These are phyloP conservation scores for Monilinia fructigena DNA, from an alignment of 2,329 filamentous ascomycete species.

Conservation along the genomic window DNA sequence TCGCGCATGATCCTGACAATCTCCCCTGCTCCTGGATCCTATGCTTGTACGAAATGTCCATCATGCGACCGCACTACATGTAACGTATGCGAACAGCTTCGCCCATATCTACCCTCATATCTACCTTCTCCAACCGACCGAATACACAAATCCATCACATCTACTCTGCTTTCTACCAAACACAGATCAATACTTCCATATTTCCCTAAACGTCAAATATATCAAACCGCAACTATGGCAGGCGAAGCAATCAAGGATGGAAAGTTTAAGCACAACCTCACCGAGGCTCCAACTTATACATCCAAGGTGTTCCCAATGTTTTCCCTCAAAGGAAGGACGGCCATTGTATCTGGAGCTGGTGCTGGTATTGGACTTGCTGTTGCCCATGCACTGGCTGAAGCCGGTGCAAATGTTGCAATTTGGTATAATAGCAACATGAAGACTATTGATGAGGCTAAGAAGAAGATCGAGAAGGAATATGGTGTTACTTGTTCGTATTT, in stretches of 20 bases:
- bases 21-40: neutral
- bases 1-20: neutral
- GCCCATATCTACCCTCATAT: neutral
- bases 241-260: conserved; percentile 40
- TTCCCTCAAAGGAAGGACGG: conserved; percentile 53
- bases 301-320: conserved; percentile 63
- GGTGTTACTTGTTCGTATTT: conserved; percentile 61
- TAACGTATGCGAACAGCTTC: neutral
- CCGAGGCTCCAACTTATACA: conserved; percentile 43
- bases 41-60: neutral
- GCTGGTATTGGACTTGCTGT: conserved; percentile 49
- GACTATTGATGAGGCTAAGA: conserved; percentile 58
- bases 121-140: neutral
- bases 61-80: too few relatives aligned
- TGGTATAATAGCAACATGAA: conserved; percentile 65
- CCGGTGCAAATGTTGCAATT: conserved; percentile 49
- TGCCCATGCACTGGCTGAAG: conserved; percentile 45
- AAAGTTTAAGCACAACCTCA: conserved; percentile 58
- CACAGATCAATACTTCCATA: neutral
- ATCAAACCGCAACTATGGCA: conserved; percentile 24
- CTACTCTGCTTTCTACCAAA: neutral
- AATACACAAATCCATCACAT: neutral
- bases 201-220: neutral
- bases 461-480: conserved; percentile 62
- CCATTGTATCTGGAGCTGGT: conserved; percentile 49